A percentile compares a stretch with the other conserved stretches of the same genome.
Conservation (phyloP, 2,329 filamentous ascomycete species). For the Chalara sp. region DNA sequence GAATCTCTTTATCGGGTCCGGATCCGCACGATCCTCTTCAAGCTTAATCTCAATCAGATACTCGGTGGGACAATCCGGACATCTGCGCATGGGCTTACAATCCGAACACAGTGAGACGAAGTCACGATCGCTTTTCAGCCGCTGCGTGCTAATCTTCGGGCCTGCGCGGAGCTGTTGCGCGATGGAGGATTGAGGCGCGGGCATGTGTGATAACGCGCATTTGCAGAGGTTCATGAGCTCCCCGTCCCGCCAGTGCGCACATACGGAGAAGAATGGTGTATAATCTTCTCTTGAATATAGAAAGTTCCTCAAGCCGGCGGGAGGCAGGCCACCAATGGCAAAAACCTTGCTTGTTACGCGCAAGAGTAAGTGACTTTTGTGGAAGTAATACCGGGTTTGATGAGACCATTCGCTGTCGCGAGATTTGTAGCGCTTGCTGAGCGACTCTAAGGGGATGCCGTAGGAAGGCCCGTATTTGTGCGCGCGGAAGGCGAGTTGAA, state of each 20-base stretch:
- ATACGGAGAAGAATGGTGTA: slow-evolving; percentile 54
- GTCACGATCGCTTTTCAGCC: slow-evolving; percentile 27
- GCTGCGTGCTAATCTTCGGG: slow-evolving; percentile 2
- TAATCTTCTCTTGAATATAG: slow-evolving; percentile 55
- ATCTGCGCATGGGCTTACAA: slow-evolving; percentile 53
- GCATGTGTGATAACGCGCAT: slow-evolving; percentile 53
- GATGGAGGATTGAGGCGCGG: slow-evolving; percentile 33
- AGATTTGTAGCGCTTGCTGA: slow-evolving; percentile 43
- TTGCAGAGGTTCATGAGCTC: slow-evolving; percentile 53
- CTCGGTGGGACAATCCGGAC: slow-evolving; percentile 55
- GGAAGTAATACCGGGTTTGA: slow-evolving; percentile 45
- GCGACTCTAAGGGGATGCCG: slow-evolving; percentile 38
- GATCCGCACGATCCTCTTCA: slow-evolving; percentile 44
- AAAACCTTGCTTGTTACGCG: slow-evolving; percentile 49
- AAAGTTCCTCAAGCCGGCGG: slow-evolving; percentile 45
- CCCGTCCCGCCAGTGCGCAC: slow-evolving; percentile 56
- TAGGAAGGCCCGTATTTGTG: slow-evolving; percentile 38
- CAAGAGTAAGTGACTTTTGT: slow-evolving; percentile 48
- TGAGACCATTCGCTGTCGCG: slow-evolving; percentile 48
- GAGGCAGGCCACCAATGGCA: slow-evolving; percentile 43
- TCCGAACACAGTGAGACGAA: slow-evolving; percentile 45
- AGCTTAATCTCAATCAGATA: slow-evolving; percentile 55
- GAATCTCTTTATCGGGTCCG: slow-evolving; percentile 35
- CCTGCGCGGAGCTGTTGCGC: slow-evolving; percentile 24
- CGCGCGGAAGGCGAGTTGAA: slow-evolving; percentile 48